Evolutionary conservation across 768 basidiomycete genomes (phyloP).

Genomic region (Hemileccinum rubropunctum): DNA sequence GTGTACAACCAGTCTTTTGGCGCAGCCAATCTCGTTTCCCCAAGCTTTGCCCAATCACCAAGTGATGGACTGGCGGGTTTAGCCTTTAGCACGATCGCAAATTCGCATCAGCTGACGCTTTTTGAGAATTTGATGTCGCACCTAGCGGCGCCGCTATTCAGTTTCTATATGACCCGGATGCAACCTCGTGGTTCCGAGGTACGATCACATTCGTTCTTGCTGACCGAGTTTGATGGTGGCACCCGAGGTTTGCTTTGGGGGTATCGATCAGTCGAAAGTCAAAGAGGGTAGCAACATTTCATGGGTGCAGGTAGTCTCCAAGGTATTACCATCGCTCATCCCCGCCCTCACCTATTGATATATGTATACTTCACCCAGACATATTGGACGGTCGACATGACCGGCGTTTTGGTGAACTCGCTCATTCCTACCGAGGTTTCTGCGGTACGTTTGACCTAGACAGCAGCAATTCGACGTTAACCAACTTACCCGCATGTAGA

Average conservation of each 20-base stretch:
- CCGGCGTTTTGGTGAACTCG: slow-evolving; percentile 39
- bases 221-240: background rate
- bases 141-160: slow-evolving; percentile 50
- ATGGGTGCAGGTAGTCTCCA: slow-evolving; percentile 38
- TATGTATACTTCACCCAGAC: slow-evolving; percentile 37
- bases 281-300: slow-evolving; percentile 15
- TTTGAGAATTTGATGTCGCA: slow-evolving; percentile 58
- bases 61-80: slow-evolving; percentile 60
- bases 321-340: slow-evolving; percentile 23
- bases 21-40: slow-evolving; percentile 43
- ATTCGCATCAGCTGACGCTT: slow-evolving; percentile 47
- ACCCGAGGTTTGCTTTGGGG: slow-evolving; percentile 23
- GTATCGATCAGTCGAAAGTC: slow-evolving; percentile 36
- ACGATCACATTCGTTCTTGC: slow-evolving; percentile 6
- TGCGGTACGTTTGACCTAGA: slow-evolving; percentile 19
- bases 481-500: slow-evolving; percentile 32
- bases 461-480: background rate
- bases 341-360: background rate
- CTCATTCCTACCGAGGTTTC: background rate
- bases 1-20: slow-evolving; percentile 56
- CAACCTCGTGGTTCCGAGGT: slow-evolving; percentile 49
- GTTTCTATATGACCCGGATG: slow-evolving; percentile 51
- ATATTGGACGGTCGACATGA: slow-evolving; percentile 58
- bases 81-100: slow-evolving; percentile 57
- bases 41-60: slow-evolving; percentile 49